Evolutionary conservation across 2,329 filamentous ascomycete species (phyloP).

Genomic region (Fusarium begoniae): DNA sequence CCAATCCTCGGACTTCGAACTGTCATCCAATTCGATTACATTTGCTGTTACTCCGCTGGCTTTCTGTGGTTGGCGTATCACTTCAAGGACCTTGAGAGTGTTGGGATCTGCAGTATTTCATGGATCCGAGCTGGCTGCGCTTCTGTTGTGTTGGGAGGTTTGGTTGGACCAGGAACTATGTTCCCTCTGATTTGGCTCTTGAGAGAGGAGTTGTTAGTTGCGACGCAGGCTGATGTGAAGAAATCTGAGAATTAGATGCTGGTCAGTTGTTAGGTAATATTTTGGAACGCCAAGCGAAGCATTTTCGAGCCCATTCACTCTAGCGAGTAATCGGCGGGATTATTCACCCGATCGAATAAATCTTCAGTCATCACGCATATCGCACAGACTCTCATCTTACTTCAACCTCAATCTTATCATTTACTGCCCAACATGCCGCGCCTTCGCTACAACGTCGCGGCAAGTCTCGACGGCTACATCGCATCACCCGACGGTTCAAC

Average conservation of each 20-base stretch:
- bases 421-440: conserved; percentile 15
- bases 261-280: no score
- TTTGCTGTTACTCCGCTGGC: conserved; percentile 28
- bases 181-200: conserved; percentile 33
- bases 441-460: conserved; percentile 48
- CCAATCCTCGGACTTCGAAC: conserved; percentile 23
- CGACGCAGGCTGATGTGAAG: neutral
- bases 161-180: conserved; percentile 27
- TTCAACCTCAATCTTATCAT: neutral
- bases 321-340: neutral
- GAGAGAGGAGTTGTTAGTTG: conserved; percentile 28
- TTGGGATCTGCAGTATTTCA: conserved; percentile 21
- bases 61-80: conserved; percentile 39
- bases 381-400: neutral
- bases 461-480: conserved; percentile 49
- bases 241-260: neutral
- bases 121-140: neutral
- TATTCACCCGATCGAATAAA: neutral
- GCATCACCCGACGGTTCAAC: conserved; percentile 43
- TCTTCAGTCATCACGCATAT: neutral
- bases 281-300: neutral
- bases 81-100: conserved; percentile 36
- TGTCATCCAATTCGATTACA: conserved; percentile 44
- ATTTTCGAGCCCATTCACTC: neutral
- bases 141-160: neutral